These are phyloP conservation scores for Coemansia sp. DNA, from an alignment of 371 early-diverging fungal genomes.

Conservation along the genomic window DNA sequence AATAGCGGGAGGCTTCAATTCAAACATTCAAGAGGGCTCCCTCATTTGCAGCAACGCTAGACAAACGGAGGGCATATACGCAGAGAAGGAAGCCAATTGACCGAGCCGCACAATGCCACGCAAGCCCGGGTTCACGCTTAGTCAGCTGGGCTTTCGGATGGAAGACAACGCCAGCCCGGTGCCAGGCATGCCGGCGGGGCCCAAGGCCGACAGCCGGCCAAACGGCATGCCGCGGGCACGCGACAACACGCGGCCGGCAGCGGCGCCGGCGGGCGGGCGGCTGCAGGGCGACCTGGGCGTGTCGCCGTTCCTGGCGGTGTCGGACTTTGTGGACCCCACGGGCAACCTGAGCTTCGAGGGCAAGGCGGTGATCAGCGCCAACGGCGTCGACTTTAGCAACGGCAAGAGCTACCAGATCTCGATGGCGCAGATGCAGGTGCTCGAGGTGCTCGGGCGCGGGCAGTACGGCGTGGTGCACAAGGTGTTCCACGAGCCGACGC, in stretches of 20 bases:
- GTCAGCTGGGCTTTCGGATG: conserved; percentile 30
- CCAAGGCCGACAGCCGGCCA: not conserved
- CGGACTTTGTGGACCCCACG: conserved; percentile 36
- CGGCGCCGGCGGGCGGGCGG: not conserved
- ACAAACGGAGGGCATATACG: too few relatives aligned
- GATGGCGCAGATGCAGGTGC: conserved; percentile 77
- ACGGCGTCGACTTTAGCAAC: conserved; percentile 86
- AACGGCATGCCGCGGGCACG: not conserved
- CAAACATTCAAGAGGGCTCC: too few relatives aligned
- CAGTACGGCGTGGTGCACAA: conserved; percentile 93
- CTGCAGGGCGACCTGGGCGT: conserved; percentile 3
- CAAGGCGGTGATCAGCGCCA: conserved; percentile 86
- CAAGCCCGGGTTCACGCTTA: conserved; percentile 41
- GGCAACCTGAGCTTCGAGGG: conserved; percentile 90
- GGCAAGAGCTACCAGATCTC: conserved; percentile 86
- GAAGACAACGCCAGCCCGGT: conserved; percentile 9
- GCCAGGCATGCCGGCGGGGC: not conserved
- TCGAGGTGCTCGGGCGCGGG: conserved; percentile 83
- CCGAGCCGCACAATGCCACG: conserved; percentile 27
- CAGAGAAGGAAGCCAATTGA: not conserved
- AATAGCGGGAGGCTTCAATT: too few relatives aligned
- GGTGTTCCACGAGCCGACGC: conserved; percentile 84
- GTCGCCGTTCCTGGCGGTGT: conserved; percentile 22
- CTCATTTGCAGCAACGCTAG: too few relatives aligned
- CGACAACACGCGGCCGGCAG: not conserved